phyloP scores from a whole-genome alignment of 2,329 filamentous ascomycete species.

The Aspergillus floridensis region DNA sequence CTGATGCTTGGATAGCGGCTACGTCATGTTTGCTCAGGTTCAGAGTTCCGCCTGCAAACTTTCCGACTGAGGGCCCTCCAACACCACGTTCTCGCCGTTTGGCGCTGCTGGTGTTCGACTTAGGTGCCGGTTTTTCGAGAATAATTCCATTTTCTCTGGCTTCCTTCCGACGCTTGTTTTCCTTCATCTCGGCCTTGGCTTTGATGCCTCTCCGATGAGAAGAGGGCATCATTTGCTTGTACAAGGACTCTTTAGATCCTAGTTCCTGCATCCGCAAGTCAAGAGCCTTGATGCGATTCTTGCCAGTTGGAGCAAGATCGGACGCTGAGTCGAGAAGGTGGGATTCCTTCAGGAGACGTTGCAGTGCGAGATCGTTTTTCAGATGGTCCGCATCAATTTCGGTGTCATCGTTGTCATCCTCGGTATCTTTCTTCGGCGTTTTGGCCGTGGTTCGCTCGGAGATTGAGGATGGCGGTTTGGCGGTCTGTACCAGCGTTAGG shows the following conservation, averaged over 20 bases:
- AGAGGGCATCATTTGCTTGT: slow-evolving; percentile 84
- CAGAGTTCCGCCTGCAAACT: slow-evolving; percentile 74
- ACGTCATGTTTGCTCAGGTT: slow-evolving; percentile 77
- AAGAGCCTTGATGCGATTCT: slow-evolving; percentile 73
- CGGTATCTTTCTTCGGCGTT: slow-evolving; percentile 26
- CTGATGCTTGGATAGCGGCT: slow-evolving; percentile 52
- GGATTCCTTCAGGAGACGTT: slow-evolving; percentile 86
- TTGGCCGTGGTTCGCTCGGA: slow-evolving; percentile 17
- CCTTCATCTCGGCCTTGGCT: slow-evolving; percentile 62
- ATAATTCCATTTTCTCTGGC: slow-evolving; percentile 89
- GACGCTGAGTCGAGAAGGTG: slow-evolving; percentile 70
- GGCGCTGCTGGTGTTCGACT: slow-evolving; percentile 33
- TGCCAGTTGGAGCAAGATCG: slow-evolving; percentile 60
- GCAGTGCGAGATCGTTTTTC: slow-evolving; percentile 88
- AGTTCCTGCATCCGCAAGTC: slow-evolving; percentile 81
- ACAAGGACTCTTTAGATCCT: slow-evolving; percentile 72
- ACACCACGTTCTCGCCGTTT: slow-evolving; percentile 60
- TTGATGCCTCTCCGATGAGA: slow-evolving; percentile 79
- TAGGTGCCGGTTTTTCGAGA: slow-evolving; percentile 60
- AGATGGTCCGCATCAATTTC: slow-evolving; percentile 65
- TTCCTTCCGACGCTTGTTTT: slow-evolving; percentile 70
- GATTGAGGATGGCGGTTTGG: slow-evolving; percentile 49
- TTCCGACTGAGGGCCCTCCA: slow-evolving; percentile 75
- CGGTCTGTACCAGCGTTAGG: slow-evolving; percentile 23
- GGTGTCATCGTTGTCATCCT: slow-evolving; percentile 54